Percentiles rank a stretch among this genome's conserved stretches.
phyloP scores from a whole-genome alignment of 148 eudicot genomes.

The Heliosperma pusillum region DNA sequence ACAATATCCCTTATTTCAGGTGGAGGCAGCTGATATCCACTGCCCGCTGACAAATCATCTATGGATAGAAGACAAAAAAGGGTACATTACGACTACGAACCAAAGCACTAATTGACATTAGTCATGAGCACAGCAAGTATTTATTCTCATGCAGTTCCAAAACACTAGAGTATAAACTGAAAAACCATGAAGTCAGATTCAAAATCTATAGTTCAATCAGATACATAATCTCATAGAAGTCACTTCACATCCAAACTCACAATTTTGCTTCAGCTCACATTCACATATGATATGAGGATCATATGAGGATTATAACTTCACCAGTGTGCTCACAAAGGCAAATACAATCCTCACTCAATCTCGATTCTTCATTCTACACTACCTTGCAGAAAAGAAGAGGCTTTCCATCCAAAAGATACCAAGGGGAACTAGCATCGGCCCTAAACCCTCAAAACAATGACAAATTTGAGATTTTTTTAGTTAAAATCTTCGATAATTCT shows the following conservation, averaged over 20 bases:
- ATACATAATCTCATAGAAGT: neutral
- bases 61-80: conserved; percentile 12
- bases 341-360: neutral
- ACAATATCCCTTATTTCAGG: conserved; percentile 84
- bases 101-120: neutral
- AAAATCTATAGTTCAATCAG: neutral
- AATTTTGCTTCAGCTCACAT: neutral
- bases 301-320: neutral
- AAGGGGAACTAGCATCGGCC: too few relatives aligned
- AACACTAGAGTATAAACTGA: neutral
- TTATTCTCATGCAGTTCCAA: neutral
- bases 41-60: conserved; percentile 48
- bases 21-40: conserved; percentile 86
- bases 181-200: neutral
- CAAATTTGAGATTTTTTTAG: too few relatives aligned
- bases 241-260: neutral
- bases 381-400: neutral
- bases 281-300: neutral
- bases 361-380: neutral
- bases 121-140: neutral
- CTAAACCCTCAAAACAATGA: neutral
- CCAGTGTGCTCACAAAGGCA: neutral
- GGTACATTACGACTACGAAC: conserved; percentile 4
- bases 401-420: neutral
- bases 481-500: too few relatives aligned